Conservation (phyloP, 441 rosid species). For the Eutrema salsugineum region DNA sequence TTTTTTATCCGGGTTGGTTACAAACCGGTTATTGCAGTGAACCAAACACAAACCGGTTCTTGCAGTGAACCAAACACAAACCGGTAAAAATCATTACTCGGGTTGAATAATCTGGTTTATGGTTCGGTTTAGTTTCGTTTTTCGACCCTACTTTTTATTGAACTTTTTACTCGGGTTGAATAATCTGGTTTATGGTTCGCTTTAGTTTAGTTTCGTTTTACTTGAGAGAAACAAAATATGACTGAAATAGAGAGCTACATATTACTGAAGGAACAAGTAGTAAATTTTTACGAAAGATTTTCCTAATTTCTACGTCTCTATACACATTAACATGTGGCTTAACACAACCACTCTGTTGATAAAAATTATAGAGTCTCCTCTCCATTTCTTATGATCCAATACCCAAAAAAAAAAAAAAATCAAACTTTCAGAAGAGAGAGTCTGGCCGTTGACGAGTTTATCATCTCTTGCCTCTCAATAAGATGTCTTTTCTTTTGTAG, state of each 20-base stretch:
- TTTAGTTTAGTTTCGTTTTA: background rate
- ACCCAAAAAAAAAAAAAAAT: background rate
- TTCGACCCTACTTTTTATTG: too few relatives aligned
- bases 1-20: background rate
- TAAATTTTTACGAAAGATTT: conserved; percentile 1
- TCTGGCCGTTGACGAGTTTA: background rate
- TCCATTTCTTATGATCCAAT: background rate
- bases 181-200: background rate
- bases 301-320: conserved; percentile 22
- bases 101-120: background rate
- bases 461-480: conserved; percentile 10
- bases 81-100: background rate
- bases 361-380: conserved; percentile 1
- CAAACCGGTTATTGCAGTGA: background rate
- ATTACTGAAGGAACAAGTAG: background rate
- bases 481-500: background rate
- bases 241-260: background rate
- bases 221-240: background rate
- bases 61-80: background rate
- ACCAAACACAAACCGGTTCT: background rate
- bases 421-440: background rate
- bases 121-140: background rate
- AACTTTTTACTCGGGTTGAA: too few relatives aligned
- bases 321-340: conserved; percentile 10
- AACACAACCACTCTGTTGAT: conserved; percentile 4